Percentiles rank a stretch among this genome's conserved stretches.
Evolutionary conservation across 1,284 basidiomycete species (phyloP).

Genomic region (Xerocomus minutiporus): DNA sequence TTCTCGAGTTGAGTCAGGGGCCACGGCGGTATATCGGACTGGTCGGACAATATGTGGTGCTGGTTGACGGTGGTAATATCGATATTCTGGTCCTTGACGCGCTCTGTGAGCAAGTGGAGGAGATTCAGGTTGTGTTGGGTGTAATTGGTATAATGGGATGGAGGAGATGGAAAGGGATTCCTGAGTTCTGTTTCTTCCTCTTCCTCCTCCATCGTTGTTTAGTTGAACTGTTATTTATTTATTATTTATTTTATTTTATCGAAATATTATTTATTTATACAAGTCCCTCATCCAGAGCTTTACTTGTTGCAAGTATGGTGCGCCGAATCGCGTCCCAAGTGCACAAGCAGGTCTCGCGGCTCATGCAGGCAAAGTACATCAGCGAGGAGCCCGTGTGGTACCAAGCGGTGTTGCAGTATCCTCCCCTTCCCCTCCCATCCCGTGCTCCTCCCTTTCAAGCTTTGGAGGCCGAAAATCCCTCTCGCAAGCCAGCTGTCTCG

Average conservation of each 20-base stretch:
- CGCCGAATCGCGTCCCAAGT: constrained; percentile 85
- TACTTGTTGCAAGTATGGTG: constrained; percentile 53
- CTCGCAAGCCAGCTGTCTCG: constrained; percentile 23
- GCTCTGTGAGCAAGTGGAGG: constrained; percentile 54
- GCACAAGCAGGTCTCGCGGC: constrained; percentile 81
- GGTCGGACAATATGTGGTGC: constrained; percentile 57
- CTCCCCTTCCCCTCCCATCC: constrained; percentile 81
- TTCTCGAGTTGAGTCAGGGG: constrained; percentile 67
- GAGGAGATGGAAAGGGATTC: constrained; percentile 79
- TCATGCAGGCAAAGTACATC: constrained; percentile 70
- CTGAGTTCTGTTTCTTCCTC: constrained; percentile 71
- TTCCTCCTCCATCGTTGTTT: constrained; percentile 37
- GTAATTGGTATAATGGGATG: constrained; percentile 71
- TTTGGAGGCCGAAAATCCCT: constrained; percentile 41
- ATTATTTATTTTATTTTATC: not conserved
- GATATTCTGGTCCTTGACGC: constrained; percentile 36
- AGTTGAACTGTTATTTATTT: not conserved
- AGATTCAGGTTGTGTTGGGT: constrained; percentile 64
- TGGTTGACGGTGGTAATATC: constrained; percentile 47
- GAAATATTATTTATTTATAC: too few species aligned
- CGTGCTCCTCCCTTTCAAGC: constrained; percentile 56
- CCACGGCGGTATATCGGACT: constrained; percentile 69
- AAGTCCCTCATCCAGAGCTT: not conserved
- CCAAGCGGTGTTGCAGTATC: constrained; percentile 80
- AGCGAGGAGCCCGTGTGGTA: constrained; percentile 80